Base-by-base conservation (phyloP, 2,329 filamentous ascomycete genomes). In the Aureobasidium leucospermi region DNA sequence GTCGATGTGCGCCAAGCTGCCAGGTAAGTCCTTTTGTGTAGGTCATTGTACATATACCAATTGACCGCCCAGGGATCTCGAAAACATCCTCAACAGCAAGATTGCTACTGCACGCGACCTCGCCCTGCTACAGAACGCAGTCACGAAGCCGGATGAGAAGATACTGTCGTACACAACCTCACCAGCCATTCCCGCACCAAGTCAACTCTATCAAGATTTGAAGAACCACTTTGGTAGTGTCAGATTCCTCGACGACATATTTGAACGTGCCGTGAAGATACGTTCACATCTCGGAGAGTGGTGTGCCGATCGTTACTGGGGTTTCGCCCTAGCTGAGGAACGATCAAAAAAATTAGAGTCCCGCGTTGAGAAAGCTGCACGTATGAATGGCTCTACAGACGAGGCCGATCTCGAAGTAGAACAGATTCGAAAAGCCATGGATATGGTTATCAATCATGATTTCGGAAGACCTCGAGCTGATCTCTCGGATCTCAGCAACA, bases 241-340 rank as follows among this genome's bases (percentile, higher is more conserved):
- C 5, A 61, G 75, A 51, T 71, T 75, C 9, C 74, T 95, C 62
- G 69, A 75, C 6, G 79, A 77, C 32, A 72, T 85, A 1, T 86
- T 92, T 32, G 68, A 73, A 2, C 86, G 82, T 63, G 79, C 88
- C 1, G 78, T 76, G 31, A 73, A 80, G 8, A 82, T 86, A 2
- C 84, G 82, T 1, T 80, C 82, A 2, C 80, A 87, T 43, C 78
- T 97, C 4, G 94, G 94, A 0, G 74, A 80, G 2, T 97, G 94
- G 93, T 89, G 88, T 65, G 85, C 90, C 0, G 91, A 99, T 68
- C 79, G 85, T 53, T 85, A 90, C 60, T 96, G 91, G 91, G 78
- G 81, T 58, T 80, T 90, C 34, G 81, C 83, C 11, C 77, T 96
- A 23, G 79, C 80, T 0, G 82, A 89, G 6, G 77, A 84, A 3